Percentiles rank a stretch among this genome's conserved stretches.
These are phyloP conservation scores for Dicorynia guianensis DNA, from an alignment of 306 rosid genomes.

Conservation along the genomic window DNA sequence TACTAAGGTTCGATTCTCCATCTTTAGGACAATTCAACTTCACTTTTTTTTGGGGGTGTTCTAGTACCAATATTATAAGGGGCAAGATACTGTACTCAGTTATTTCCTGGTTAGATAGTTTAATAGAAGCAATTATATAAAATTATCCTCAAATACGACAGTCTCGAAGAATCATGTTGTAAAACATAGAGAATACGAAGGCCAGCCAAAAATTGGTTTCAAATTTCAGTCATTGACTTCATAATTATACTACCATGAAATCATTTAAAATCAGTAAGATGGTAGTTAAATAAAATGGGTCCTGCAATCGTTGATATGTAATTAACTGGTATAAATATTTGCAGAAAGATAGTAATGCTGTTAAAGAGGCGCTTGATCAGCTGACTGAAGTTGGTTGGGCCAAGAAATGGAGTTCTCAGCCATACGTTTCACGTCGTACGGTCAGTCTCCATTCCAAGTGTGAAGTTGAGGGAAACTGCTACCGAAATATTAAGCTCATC, in stretches of 20 bases:
- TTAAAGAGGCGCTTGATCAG: conserved; percentile 83
- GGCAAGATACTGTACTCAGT: neutral
- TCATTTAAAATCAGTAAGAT: neutral
- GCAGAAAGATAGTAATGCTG: conserved; percentile 88
- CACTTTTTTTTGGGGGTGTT: neutral
- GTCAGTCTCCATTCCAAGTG: conserved; percentile 77
- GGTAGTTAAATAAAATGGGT: neutral
- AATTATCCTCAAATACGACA: neutral
- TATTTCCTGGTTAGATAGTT: neutral
- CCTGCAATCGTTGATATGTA: conserved; percentile 20
- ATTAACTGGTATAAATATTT: conserved; percentile 19
- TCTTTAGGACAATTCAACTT: neutral
- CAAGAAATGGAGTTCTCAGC: conserved; percentile 97
- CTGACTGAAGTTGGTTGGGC: conserved; percentile 89
- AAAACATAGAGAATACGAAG: neutral
- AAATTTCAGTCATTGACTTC: neutral
- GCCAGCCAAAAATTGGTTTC: neutral
- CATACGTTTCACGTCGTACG: conserved; percentile 91
- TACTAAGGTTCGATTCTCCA: conserved; percentile 57
- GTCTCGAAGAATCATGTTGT: neutral
- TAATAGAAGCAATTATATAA: neutral
- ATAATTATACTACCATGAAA: neutral
- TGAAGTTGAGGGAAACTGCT: conserved; percentile 56
- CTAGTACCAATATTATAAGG: neutral
- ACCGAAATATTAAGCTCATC: conserved; percentile 51